These are phyloP conservation scores for Aspergillus proliferans DNA, from an alignment of 2,329 filamentous ascomycete genomes.

Conservation along the genomic window DNA sequence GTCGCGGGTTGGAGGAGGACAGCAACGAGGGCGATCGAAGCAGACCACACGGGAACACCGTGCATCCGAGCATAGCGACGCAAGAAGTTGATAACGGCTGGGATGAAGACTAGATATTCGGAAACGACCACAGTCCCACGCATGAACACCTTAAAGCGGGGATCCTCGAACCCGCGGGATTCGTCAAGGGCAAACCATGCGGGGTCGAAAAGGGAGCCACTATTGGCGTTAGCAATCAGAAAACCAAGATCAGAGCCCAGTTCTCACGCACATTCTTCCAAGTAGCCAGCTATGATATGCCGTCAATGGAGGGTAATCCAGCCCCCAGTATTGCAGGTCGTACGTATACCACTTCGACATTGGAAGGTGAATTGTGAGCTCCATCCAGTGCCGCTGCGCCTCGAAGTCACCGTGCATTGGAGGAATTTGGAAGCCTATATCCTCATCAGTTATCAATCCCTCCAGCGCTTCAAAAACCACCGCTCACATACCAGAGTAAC, in stretches of 20 bases:
- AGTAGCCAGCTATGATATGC: constrained; percentile 98
- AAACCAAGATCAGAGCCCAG: constrained; percentile 4
- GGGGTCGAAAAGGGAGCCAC: constrained; percentile 68
- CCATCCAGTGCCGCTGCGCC: constrained; percentile 98
- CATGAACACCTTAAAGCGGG: constrained; percentile 88
- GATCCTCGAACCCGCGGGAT: constrained; percentile 75
- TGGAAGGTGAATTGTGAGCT: constrained; percentile 81
- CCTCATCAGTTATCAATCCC: neutral
- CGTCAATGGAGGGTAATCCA: constrained; percentile 95
- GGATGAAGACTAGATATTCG: constrained; percentile 84
- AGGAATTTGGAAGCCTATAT: constrained; percentile 65
- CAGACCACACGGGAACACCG: constrained; percentile 73
- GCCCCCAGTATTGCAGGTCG: constrained; percentile 92
- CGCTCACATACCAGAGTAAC: constrained; percentile 68
- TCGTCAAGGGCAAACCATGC: constrained; percentile 80
- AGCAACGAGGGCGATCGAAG: constrained; percentile 77
- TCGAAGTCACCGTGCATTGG: constrained; percentile 97
- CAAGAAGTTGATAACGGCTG: constrained; percentile 77
- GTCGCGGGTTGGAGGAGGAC: constrained; percentile 87
- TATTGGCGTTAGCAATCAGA: constrained; percentile 24
- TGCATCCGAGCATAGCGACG: constrained; percentile 71
- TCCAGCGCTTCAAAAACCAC: neutral
- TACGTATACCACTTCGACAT: constrained; percentile 97
- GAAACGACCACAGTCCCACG: constrained; percentile 83
- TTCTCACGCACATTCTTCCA: constrained; percentile 63